phyloP scores from a whole-genome alignment of 495 filamentous ascomycete genomes.

The Parathielavia hyrcaniae region DNA sequence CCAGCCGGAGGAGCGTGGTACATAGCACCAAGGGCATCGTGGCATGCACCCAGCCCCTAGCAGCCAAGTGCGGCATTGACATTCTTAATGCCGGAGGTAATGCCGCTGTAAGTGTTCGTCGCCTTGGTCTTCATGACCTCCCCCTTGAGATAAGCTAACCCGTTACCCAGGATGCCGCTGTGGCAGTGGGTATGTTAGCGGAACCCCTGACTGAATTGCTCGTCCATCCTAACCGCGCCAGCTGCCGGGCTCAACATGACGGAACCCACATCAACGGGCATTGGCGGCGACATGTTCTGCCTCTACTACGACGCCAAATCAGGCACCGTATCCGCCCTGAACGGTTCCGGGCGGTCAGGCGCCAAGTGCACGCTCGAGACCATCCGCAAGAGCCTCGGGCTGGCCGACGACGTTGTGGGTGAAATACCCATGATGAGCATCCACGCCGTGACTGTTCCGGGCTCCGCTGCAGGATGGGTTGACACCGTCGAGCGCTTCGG shows the following conservation, averaged over 20 bases:
- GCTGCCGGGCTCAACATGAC: conserved; percentile 89
- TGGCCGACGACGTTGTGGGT: conserved; percentile 55
- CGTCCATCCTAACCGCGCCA: conserved; percentile 16
- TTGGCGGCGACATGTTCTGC: conserved; percentile 97
- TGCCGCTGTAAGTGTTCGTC: conserved; percentile 62
- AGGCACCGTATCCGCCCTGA: conserved; percentile 73
- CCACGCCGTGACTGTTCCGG: conserved; percentile 79
- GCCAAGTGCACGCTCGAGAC: conserved; percentile 60
- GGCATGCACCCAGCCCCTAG: conserved; percentile 83
- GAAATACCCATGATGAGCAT: conserved; percentile 69
- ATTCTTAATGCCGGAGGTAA: conserved; percentile 85
- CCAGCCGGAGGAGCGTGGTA: conserved; percentile 83
- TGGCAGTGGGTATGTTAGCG: conserved; percentile 51
- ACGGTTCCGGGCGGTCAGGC: conserved; percentile 82
- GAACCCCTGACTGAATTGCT: not conserved
- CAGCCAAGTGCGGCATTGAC: conserved; percentile 77
- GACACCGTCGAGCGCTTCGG: conserved; percentile 89
- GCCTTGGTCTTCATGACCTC: conserved; percentile 14
- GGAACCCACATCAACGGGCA: conserved; percentile 89
- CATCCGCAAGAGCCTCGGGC: conserved; percentile 61
- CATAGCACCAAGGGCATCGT: conserved; percentile 93
- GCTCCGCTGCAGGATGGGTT: conserved; percentile 89
- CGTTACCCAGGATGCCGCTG: conserved; percentile 71
- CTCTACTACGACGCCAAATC: conserved; percentile 84
- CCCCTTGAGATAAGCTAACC: conserved; percentile 10